A percentile compares a stretch with the other conserved stretches of the same genome.
Evolutionary conservation across 495 filamentous ascomycete species (phyloP).

Genomic region (Rostrohypoxylon terebratum): DNA sequence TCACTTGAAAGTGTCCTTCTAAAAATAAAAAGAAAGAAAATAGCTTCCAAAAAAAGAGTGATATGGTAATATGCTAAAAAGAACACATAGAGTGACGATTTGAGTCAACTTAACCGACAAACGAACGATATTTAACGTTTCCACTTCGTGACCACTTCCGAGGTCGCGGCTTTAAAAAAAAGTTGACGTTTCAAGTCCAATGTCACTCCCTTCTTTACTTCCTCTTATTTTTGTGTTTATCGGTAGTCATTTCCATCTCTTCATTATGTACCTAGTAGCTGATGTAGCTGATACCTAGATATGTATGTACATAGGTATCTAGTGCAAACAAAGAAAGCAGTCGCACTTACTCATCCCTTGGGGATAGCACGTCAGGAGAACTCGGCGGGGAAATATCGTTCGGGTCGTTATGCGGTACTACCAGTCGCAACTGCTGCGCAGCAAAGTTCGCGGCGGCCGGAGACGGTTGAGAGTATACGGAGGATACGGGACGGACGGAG

Average conservation of each 20-base stretch:
- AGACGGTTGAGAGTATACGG: conserved; percentile 55
- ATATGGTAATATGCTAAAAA: conserved; percentile 10
- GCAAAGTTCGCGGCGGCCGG: conserved; percentile 45
- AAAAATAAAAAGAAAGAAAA: conserved; percentile 18
- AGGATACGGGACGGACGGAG: conserved; percentile 54
- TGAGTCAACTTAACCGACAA: not conserved
- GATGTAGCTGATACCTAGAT: not conserved
- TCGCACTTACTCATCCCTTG: conserved; percentile 50
- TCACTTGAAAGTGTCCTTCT: conserved; percentile 14
- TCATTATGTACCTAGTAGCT: conserved; percentile 3
- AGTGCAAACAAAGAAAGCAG: conserved; percentile 22
- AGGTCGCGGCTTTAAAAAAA: not conserved
- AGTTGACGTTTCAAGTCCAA: not conserved
- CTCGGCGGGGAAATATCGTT: conserved; percentile 62
- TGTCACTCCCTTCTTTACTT: not conserved
- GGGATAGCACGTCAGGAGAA: conserved; percentile 57
- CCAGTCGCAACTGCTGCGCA: conserved; percentile 47
- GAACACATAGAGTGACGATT: conserved; percentile 8
- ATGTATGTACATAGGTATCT: not conserved
- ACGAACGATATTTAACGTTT: conserved; percentile 14
- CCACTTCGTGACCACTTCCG: no score
- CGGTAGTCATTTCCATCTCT: conserved; percentile 11
- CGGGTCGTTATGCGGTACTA: conserved; percentile 52
- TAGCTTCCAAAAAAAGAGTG: conserved; percentile 19
- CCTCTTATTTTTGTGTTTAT: not conserved